Evolutionary conservation across 164 flowering plant species (phyloP).

Genomic region (Macadamia tetraphylla): DNA sequence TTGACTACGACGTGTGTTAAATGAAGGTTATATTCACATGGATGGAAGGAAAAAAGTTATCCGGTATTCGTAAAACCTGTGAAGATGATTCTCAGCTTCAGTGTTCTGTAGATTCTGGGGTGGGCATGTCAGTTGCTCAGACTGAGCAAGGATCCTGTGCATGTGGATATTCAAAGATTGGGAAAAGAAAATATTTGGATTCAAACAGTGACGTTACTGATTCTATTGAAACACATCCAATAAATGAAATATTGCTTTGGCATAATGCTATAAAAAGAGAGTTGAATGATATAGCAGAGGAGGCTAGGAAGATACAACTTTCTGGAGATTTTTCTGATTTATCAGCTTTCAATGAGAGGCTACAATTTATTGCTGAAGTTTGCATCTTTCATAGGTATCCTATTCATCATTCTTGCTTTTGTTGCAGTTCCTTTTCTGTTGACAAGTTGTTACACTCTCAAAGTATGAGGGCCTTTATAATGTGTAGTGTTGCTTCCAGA

Average conservation of each 20-base stretch:
- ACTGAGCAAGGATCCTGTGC: constrained; percentile 29
- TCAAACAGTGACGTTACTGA: constrained; percentile 21
- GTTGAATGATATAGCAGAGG: constrained; percentile 66
- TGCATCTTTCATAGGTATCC: constrained; percentile 90
- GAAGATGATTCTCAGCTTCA: constrained; percentile 21
- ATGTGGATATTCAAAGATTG: constrained; percentile 34
- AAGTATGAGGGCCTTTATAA: not conserved
- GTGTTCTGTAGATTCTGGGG: constrained; percentile 26
- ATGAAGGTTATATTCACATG: constrained; percentile 71
- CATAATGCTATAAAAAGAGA: constrained; percentile 79
- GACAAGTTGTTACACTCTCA: not conserved
- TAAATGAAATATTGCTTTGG: constrained; percentile 88
- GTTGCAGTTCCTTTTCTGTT: not conserved
- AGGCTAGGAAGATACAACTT: constrained; percentile 60
- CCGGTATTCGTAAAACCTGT: constrained; percentile 18
- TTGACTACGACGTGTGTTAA: constrained; percentile 2
- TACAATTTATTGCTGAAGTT: constrained; percentile 90
- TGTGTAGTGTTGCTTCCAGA: not conserved
- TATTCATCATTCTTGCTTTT: constrained; percentile 1
- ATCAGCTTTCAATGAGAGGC: constrained; percentile 65
- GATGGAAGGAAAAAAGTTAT: constrained; percentile 57
- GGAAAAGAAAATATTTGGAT: constrained; percentile 55
- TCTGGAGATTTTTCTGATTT: constrained; percentile 77
- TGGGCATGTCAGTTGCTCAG: constrained; percentile 13
- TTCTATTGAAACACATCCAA: constrained; percentile 39